These are phyloP conservation scores for Pichia norvegensis DNA, from an alignment of 1,139 yeast species.

Conservation along the genomic window DNA sequence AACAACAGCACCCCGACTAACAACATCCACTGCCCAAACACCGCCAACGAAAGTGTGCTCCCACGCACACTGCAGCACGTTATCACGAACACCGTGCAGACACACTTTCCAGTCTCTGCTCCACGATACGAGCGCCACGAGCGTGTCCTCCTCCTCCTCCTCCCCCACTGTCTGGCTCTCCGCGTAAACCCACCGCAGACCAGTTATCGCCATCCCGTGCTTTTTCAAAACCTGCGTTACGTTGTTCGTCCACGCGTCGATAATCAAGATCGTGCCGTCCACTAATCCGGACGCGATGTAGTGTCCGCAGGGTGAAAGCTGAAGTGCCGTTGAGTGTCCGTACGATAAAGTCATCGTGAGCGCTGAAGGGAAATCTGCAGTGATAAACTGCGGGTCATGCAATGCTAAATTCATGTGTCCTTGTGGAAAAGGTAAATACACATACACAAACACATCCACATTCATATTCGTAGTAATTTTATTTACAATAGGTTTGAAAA, in stretches of 20 bases:
- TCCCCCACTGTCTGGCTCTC: too few relatives aligned
- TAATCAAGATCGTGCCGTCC: slow-evolving; percentile 72
- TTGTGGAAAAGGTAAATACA: neutral
- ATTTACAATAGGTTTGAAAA: too few relatives aligned
- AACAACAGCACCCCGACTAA: slow-evolving; percentile 30
- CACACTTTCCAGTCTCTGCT: slow-evolving; percentile 81
- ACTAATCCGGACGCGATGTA: slow-evolving; percentile 80
- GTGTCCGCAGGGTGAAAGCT: slow-evolving; percentile 72
- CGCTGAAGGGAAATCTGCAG: slow-evolving; percentile 88
- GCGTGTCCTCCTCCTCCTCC: neutral
- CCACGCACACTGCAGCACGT: slow-evolving; percentile 32
- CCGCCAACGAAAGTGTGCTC: slow-evolving; percentile 57
- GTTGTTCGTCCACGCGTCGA: slow-evolving; percentile 65
- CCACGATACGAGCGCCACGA: slow-evolving; percentile 44
- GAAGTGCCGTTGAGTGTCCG: slow-evolving; percentile 70
- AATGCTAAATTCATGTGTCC: slow-evolving; percentile 67
- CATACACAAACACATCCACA: too few relatives aligned
- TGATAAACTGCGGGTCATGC: slow-evolving; percentile 85
- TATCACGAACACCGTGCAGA: slow-evolving; percentile 64
- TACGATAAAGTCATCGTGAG: slow-evolving; percentile 56
- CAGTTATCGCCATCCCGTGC: slow-evolving; percentile 70
- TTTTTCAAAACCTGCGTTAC: slow-evolving; percentile 48
- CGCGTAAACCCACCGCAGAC: slow-evolving; percentile 68
- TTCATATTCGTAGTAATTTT: neutral
- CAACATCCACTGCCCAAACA: slow-evolving; percentile 57